A percentile compares a stretch with the other conserved stretches of the same genome.
phyloP scores from a whole-genome alignment of 768 basidiomycete genomes.

The Leucocoprinus birnbaumii region DNA sequence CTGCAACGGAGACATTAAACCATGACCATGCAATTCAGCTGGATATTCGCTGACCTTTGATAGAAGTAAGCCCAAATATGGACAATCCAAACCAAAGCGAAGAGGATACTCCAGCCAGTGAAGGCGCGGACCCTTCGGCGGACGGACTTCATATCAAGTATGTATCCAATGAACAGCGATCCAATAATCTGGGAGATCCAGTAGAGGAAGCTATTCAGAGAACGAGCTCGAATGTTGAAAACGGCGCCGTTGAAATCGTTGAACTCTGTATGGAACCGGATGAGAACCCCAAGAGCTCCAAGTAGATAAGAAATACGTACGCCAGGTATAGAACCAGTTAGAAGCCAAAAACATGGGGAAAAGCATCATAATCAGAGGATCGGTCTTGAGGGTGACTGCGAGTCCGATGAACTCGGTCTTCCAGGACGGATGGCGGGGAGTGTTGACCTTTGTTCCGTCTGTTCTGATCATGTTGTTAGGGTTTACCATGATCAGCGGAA shows the following conservation, averaged over 20 bases:
- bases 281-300: slow-evolving; percentile 6
- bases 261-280: slow-evolving; percentile 53
- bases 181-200: slow-evolving; percentile 80
- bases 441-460: slow-evolving; percentile 66
- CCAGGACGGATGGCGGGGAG: slow-evolving; percentile 72
- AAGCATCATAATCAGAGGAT: slow-evolving; percentile 69
- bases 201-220: slow-evolving; percentile 76
- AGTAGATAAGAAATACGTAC: slow-evolving; percentile 34
- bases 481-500: slow-evolving; percentile 70
- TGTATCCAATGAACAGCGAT: slow-evolving; percentile 63
- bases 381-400: slow-evolving; percentile 62
- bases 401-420: slow-evolving; percentile 70
- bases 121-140: slow-evolving; percentile 71
- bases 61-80: slow-evolving; percentile 79
- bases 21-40: background rate
- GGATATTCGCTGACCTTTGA: slow-evolving; percentile 51
- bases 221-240: slow-evolving; percentile 77
- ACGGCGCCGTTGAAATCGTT: slow-evolving; percentile 78
- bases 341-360: slow-evolving; percentile 87
- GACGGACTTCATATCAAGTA: slow-evolving; percentile 58
- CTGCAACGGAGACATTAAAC: slow-evolving; percentile 16
- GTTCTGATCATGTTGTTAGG: slow-evolving; percentile 71
- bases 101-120: slow-evolving; percentile 59
- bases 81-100: slow-evolving; percentile 62
- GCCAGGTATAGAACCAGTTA: slow-evolving; percentile 88